Percentiles rank a stretch among this genome's conserved stretches.
Evolutionary conservation across 805 yeast genomes (phyloP).

Genomic region (Candida corydali): DNA sequence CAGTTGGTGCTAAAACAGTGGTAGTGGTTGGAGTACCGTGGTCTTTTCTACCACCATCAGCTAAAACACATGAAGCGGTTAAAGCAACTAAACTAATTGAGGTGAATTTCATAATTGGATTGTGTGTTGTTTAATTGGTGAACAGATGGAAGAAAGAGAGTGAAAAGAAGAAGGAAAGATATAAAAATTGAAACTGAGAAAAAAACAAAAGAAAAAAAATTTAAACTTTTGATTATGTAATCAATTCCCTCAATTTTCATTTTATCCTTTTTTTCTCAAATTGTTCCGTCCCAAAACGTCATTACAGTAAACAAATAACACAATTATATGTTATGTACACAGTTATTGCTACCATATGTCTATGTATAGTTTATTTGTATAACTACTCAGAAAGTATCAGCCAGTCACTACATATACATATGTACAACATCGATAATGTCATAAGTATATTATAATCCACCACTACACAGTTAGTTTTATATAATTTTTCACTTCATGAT

Average conservation of each 20-base stretch:
- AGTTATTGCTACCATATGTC: too few species aligned
- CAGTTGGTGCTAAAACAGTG: slow-evolving; percentile 6
- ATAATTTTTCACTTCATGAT: too few species aligned
- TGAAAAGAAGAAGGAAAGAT: too few species aligned
- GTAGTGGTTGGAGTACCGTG: slow-evolving; percentile 5
- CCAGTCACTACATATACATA: too few species aligned
- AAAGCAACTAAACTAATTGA: slow-evolving; percentile 1
- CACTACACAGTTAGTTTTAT: too few species aligned
- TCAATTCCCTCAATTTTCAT: neutral
- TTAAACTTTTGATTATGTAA: slow-evolving; percentile 1
- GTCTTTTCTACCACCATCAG: slow-evolving; percentile 5
- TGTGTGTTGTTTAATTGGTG: neutral
- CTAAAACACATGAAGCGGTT: slow-evolving; percentile 1
- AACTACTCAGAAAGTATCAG: too few species aligned
- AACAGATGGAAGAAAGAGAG: neutral
- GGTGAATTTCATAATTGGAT: slow-evolving; percentile 2
- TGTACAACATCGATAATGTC: too few species aligned
- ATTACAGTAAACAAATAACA: neutral
- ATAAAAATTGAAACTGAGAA: neutral
- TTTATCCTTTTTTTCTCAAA: slow-evolving; percentile 2
- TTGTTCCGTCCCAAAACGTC: neutral
- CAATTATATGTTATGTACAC: too few species aligned
- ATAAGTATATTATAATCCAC: too few species aligned
- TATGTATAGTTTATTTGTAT: too few species aligned
- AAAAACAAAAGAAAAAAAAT: neutral